Base-by-base conservation (phyloP, 345 rosid genomes). In the Linum tenue region DNA sequence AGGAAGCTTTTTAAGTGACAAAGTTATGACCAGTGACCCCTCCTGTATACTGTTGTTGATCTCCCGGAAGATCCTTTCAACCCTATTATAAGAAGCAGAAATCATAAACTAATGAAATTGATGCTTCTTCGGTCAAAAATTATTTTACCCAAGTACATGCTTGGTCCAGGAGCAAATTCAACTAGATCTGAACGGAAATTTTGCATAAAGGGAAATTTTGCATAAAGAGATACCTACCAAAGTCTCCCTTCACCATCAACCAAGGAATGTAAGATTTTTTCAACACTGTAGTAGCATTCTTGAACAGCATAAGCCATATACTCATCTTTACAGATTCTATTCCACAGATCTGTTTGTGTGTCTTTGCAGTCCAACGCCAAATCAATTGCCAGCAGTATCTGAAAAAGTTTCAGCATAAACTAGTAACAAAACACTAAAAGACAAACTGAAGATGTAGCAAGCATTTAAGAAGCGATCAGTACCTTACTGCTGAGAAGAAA, bases 401-500 rank as follows among this genome's bases (percentile, higher is more conserved):
- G 89, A 55, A 74, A 65, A 74, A 65, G 58, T 60, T 60, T 37
- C 37, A 68, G 69, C 35, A 57, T 63, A 70, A 16, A 40, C 61
- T 36, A 16, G 31, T 44, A 14, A 3, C 35, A 40, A 67, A 65
- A 37, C 68, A 59, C 60, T 44, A 58, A 58, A 22, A 3, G 16
- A 8, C 9, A 22, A 58, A 22, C 31, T 6, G 7, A 58, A 22
- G 14, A 22, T 16, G 8, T 58, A n/a, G 9, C 39, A 58, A 37
- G 2, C 39, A 58, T 16, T 31, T 22, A 58, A 14, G 39, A 15
- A 71, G 74, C 63, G 66, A 67, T 64, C 41, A 64, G 44, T 57
- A 94, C 99, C 97, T 94, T 94, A 74, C 97, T 94, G 78, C 99
- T 90, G 44, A 94, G 82, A 74, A 94, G 95, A 83, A 94, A 94